Percentiles rank a stretch among this genome's conserved stretches.
phyloP scores from a whole-genome alignment of 2,329 filamentous ascomycete genomes.

The Colletotrichum kahawae region DNA sequence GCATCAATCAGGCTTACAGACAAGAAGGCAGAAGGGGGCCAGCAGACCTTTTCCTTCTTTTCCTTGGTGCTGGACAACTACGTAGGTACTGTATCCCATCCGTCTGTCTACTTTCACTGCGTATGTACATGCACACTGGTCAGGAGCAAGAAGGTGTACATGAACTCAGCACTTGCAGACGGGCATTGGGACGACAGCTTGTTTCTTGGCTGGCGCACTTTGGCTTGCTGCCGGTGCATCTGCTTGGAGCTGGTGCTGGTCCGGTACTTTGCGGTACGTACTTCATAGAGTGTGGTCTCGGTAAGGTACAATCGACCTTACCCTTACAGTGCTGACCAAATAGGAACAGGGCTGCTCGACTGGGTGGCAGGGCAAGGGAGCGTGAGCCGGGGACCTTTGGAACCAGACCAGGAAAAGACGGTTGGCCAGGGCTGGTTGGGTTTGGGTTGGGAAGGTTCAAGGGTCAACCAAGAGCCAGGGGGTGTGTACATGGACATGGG shows the following conservation, averaged over 20 bases:
- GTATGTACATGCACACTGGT: not conserved
- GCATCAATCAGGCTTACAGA: not conserved
- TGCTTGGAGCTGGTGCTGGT: not conserved
- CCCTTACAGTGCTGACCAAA: not conserved
- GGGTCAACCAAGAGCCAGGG: not conserved
- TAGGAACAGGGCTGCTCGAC: not conserved
- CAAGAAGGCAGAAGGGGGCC: not conserved
- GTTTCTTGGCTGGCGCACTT: not conserved
- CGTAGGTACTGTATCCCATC: not conserved
- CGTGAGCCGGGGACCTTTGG: conserved; percentile 12
- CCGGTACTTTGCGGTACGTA: conserved; percentile 4
- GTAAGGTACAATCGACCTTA: not conserved
- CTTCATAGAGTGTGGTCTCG: not conserved
- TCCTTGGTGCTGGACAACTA: not conserved
- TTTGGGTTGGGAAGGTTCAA: conserved; percentile 6
- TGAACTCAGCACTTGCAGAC: not conserved
- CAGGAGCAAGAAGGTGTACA: not conserved
- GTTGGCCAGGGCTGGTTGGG: conserved; percentile 12
- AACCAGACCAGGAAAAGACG: conserved; percentile 5
- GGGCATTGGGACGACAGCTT: not conserved
- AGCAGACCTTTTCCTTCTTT: not conserved
- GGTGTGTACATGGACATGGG: not conserved
- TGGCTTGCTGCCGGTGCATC: not conserved
- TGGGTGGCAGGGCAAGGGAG: conserved; percentile 20
- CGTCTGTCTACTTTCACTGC: not conserved